A percentile compares a stretch with the other conserved stretches of the same genome.
Conservation (phyloP, 2,329 filamentous ascomycete genomes). For the Claviceps pazoutovae region DNA sequence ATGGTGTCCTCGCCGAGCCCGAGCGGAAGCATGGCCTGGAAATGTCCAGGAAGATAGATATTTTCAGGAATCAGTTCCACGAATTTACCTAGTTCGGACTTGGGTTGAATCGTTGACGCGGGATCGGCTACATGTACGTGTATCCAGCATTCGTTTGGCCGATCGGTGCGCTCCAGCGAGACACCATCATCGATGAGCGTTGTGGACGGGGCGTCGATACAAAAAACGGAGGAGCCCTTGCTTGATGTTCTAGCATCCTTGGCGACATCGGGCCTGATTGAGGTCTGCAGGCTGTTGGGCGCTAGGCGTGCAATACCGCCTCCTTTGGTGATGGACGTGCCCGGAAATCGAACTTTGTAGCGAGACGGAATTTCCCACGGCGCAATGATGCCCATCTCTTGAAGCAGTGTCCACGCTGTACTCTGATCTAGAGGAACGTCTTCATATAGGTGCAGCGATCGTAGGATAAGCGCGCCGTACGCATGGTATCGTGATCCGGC, state of each 20-base stretch:
- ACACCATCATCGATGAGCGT: slow-evolving; percentile 68
- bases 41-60: slow-evolving; percentile 45
- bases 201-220: slow-evolving; percentile 55
- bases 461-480: slow-evolving; percentile 50
- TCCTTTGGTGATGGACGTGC: slow-evolving; percentile 27
- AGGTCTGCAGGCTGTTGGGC: slow-evolving; percentile 19
- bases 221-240: slow-evolving; percentile 47
- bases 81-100: slow-evolving; percentile 43
- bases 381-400: slow-evolving; percentile 58
- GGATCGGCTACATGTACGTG: slow-evolving; percentile 71
- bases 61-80: slow-evolving; percentile 47
- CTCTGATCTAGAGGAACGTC: slow-evolving; percentile 28
- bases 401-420: slow-evolving; percentile 50
- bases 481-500: slow-evolving; percentile 39
- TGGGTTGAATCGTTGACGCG: slow-evolving; percentile 50
- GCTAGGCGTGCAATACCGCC: slow-evolving; percentile 25
- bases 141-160: slow-evolving; percentile 50
- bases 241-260: slow-evolving; percentile 42
- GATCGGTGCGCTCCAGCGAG: slow-evolving; percentile 48
- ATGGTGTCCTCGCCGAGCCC: slow-evolving; percentile 17
- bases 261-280: slow-evolving; percentile 29
- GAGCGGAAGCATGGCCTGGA: slow-evolving; percentile 41
- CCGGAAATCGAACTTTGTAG: slow-evolving; percentile 44
- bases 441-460: slow-evolving; percentile 45
- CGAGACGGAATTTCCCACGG: slow-evolving; percentile 57